Base-by-base conservation (phyloP, 2,329 filamentous ascomycete species). In the Nemania sp. region DNA sequence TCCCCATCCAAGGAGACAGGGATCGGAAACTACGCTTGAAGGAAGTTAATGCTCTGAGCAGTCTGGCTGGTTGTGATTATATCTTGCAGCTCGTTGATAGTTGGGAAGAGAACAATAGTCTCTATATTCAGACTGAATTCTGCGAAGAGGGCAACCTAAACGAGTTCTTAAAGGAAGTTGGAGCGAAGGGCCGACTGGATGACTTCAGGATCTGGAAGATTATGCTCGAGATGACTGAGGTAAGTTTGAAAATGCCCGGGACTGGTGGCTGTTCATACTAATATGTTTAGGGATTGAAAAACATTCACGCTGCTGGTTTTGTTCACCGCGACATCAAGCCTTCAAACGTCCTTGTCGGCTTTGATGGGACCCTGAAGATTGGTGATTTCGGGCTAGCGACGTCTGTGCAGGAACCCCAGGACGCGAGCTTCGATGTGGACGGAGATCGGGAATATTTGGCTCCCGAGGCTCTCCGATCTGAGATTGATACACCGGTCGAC, bases 141-240 rank as follows among this genome's bases (percentile, higher is more conserved):
- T 99, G 96, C 76, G 94, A 98, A 78, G 93, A 97, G 78, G 96
- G 96, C 18, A 97, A 93, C 68, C 83, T 99, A 51, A 92, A 97
- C 77, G 87, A 89, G 18, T 99, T 98, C 77, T 85, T 99, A 32
- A 87, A 89, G n/a, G 88, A 92, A 66, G 89, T 93, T 68, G 96
- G 96, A 26, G 87, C 91, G 69, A 93, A 92, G 77, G 94, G 93
- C 54, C 89, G 95, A 73, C 82, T 99, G 72, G 96, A 99, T 80
- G 96, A 98, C 79, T 99, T 99, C 82, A 89, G 96, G 69, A 98
- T 98, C 79, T 99, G 96, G 93, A 99, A 99, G 83, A 95, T 98
- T 66, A 83, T 98, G 74, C 87, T 97, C 49, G 96, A 99, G 79
- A 81, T 97, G 67, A 88, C 90, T 75, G 83, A 92, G 84, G 93